A percentile compares a stretch with the other conserved stretches of the same genome.
Evolutionary conservation across 306 rosid genomes (phyloP).

Genomic region (Rosa rugosa): DNA sequence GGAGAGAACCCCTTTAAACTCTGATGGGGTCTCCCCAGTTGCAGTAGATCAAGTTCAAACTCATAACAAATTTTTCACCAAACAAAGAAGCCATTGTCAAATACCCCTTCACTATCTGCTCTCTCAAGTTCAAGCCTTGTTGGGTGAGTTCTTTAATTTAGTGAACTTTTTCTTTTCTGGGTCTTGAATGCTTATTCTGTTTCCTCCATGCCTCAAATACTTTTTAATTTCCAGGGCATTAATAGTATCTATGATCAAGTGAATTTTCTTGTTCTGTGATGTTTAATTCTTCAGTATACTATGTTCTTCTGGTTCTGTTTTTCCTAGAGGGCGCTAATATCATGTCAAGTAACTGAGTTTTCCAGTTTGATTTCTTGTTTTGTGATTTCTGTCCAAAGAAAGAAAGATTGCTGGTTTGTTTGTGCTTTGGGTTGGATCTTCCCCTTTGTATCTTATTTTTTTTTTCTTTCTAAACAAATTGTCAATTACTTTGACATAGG

Average conservation of each 20-base stretch:
- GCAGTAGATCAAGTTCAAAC: background rate
- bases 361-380: background rate
- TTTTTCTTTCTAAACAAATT: background rate
- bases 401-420: background rate
- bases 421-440: background rate
- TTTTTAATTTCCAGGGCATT: background rate
- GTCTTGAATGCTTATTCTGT: background rate
- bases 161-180: background rate
- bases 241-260: background rate
- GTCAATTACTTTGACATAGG: background rate
- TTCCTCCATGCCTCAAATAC: background rate
- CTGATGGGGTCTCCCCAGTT: background rate
- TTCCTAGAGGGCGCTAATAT: background rate
- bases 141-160: background rate
- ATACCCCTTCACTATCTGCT: background rate
- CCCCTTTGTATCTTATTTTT: background rate
- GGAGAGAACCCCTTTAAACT: background rate
- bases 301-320: background rate
- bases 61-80: background rate
- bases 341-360: background rate
- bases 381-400: background rate
- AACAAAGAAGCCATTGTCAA: background rate
- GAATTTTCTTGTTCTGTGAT: background rate
- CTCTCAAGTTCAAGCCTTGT: background rate
- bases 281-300: background rate